Evolutionary conservation across 345 rosid species (phyloP), one percentile per base, ranked within the genome.

Genomic region (Eucalyptus cloeziana): DNA sequence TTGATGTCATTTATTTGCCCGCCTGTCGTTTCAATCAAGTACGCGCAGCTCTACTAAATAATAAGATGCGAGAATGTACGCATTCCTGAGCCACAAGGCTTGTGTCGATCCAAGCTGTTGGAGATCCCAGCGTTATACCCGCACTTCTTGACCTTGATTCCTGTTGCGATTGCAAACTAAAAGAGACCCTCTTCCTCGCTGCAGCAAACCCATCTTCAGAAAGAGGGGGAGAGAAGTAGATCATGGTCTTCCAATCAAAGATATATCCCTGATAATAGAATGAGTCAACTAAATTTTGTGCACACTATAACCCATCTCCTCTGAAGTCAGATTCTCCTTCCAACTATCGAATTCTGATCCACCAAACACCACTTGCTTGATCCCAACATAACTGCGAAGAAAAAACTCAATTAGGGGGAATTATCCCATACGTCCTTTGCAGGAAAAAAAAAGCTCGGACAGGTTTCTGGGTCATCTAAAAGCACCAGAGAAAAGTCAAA

Each of bases 321-420:
- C 99, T 3, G 95, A 93, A 40, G 91, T 96, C 88, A 94, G 87
- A 89, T 90, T 93, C 91, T 96, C 98, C 87, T 95, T 95, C 99
- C 99, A 97, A 89, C 51, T 93, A 92, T 95, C 97, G 56, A 93
- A 95, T 88, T 96, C 95, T 6, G 98, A 93, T 85, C 99, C 98
- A 85, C 99, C 99, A 90, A 97, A 95, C 79, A 92, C 95, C 91
- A 97, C 44, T 90, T 94, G 95, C 95, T 96, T 96, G n/a, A 96
- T 95, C 87, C 98, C 99, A 1, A 95, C 89, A 90, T 91, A 93
- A 92, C 99, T 97, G 96, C 7, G n/a, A 71, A 51, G 91, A 4
- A 85, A 88, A 87, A 83, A 87, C 40, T 13, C 49, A 10, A 76
- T 76, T 11, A 76, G 83, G 47, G 45, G 47, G 83, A 5, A 76